Percentiles rank a stretch among this genome's conserved stretches.
Evolutionary conservation across 177 flowering plant genomes (phyloP).

Genomic region (Telopea speciosissima): DNA sequence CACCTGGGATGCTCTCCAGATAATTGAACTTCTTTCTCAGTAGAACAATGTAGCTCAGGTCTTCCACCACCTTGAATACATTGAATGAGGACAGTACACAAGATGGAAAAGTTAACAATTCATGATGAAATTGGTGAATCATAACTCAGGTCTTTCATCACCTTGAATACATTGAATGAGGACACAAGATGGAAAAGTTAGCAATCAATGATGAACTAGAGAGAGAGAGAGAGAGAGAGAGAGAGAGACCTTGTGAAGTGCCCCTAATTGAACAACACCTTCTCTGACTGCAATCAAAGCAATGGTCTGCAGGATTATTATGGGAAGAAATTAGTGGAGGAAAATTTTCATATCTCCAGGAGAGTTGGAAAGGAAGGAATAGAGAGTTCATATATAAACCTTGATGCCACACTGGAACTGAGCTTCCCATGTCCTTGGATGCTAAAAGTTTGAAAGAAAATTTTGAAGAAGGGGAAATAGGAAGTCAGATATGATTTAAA

Average conservation of each 20-base stretch:
- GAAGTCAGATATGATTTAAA: conserved; percentile 2
- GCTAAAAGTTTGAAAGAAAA: conserved; percentile 34
- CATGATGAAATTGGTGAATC: conserved; percentile 28
- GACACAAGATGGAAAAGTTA: background rate
- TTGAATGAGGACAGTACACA: background rate
- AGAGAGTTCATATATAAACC: conserved; percentile 31
- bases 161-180: conserved; percentile 27
- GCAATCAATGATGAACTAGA: too few relatives aligned
- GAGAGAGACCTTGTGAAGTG: conserved; percentile 66
- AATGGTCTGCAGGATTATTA: conserved; percentile 69
- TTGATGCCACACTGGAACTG: conserved; percentile 88
- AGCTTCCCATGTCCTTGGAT: conserved; percentile 95
- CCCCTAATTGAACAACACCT: conserved; percentile 92
- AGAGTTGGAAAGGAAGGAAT: background rate
- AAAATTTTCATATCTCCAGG: background rate
- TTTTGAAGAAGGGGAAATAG: background rate
- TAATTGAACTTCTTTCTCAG: conserved; percentile 78
- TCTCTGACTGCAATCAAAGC: conserved; percentile 93
- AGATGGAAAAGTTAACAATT: background rate
- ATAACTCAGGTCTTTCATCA: conserved; percentile 77
- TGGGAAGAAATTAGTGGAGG: conserved; percentile 4
- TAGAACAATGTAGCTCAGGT: conserved; percentile 65
- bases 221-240: conserved; percentile 15
- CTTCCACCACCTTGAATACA: conserved; percentile 62
- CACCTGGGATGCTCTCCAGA: conserved; percentile 95